A percentile compares a stretch with the other conserved stretches of the same genome.
Evolutionary conservation across 495 filamentous ascomycete genomes (phyloP).

Genomic region (Podospora appendiculata): DNA sequence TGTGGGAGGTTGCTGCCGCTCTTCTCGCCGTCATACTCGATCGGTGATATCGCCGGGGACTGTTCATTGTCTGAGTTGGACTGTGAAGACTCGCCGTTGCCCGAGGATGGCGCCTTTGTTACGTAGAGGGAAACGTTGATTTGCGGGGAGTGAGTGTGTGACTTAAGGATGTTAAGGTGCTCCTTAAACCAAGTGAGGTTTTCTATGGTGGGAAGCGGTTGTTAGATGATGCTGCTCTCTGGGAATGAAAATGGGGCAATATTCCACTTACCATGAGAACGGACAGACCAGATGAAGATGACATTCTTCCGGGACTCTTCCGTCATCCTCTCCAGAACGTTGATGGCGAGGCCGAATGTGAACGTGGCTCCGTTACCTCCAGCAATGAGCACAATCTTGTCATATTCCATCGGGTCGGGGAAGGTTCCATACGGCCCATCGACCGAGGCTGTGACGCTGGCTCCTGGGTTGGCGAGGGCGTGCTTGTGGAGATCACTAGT

Average conservation of each 20-base stretch:
- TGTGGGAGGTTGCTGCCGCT: conserved; percentile 1
- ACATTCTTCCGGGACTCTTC: conserved; percentile 37
- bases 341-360: conserved; percentile 45
- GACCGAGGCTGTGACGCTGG: conserved; percentile 39
- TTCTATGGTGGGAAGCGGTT: conserved; percentile 4
- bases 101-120: conserved; percentile 22
- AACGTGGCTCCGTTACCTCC: conserved; percentile 54
- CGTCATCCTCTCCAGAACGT: conserved; percentile 37
- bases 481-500: conserved; percentile 45
- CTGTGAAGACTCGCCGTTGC: conserved; percentile 8
- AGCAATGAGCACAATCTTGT: conserved; percentile 51
- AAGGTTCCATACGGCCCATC: conserved; percentile 54
- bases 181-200: conserved; percentile 44
- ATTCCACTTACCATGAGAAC: conserved; percentile 36
- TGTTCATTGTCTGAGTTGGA: conserved; percentile 8
- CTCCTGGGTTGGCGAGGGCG: conserved; percentile 41
- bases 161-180: conserved; percentile 36
- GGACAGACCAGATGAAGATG: conserved; percentile 48
- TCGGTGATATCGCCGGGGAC: conserved; percentile 13
- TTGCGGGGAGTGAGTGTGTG: conserved; percentile 33
- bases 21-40: conserved; percentile 15
- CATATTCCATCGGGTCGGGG: conserved; percentile 47
- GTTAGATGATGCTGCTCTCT: background rate
- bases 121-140: conserved; percentile 41
- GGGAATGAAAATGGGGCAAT: background rate